Evolutionary conservation across 2,329 filamentous ascomycete genomes (phyloP), one percentile per base, ranked within the genome.

Genomic region (Alternaria sp.): DNA sequence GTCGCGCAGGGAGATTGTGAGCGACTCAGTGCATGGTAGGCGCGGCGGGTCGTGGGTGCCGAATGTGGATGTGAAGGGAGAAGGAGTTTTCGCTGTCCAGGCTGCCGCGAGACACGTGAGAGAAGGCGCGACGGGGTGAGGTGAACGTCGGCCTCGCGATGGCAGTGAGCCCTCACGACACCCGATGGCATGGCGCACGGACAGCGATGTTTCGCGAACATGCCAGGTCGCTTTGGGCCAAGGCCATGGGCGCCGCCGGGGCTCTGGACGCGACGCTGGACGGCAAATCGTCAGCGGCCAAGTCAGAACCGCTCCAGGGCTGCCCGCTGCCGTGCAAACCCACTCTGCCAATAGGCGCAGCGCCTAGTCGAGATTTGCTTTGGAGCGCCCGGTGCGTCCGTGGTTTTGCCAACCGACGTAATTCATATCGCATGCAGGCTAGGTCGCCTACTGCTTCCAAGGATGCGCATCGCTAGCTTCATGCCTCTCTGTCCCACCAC

Each of bases 391-490:
- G 52, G 52, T 44, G 32, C 52, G 36, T n/a, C 32, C 21, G 32
- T 28, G 52, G 32, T 59, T 50, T 59, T 40, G 57, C 49, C 47
- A 44, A 21, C 57, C 57, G 49, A 59, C 57, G 50, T 59, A 59
- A 46, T 53, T 46, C 36, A 46, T 43, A 44, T 51, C 46, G 32
- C 46, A 51, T 40, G 6, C 26, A 25, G 26, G 46, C 46, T 44
- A 49, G 30, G 45, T 26, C 49, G 57, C 57, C 50, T 43, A 28
- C 43, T 28, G 57, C 45, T 40, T 53, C 46, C 57, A 53, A 43
- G 57, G 28, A 45, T 59, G 49, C 57, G 21, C 47, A 40, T 45
- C 10, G 36, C 43, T 43, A 50, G 32, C 6, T 47, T 45, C 51
- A 40, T 36, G 49, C 49, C 49, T 32, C 36, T 52, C 49, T 43